A percentile compares a stretch with the other conserved stretches of the same genome.
These are phyloP conservation scores for Ceratobasidium sp. DNA, from an alignment of 1,284 basidiomycete genomes.

Conservation along the genomic window DNA sequence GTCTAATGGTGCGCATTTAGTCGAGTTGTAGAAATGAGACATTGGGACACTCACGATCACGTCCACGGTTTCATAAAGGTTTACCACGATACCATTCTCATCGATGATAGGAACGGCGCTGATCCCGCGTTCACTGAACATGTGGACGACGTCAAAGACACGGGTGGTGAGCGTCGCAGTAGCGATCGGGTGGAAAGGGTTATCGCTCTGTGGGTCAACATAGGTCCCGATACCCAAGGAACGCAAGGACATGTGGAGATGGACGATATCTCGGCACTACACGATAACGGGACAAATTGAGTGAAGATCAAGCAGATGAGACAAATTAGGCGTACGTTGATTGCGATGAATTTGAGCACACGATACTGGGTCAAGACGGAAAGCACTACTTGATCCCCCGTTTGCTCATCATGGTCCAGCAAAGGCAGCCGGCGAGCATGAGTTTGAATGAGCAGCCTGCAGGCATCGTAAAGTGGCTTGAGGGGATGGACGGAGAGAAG, in stretches of 20 bases:
- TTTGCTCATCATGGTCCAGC: slow-evolving; percentile 93
- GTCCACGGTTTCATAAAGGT: slow-evolving; percentile 99
- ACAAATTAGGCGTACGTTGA: slow-evolving; percentile 79
- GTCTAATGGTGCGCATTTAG: slow-evolving; percentile 67
- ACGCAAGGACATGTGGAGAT: slow-evolving; percentile 83
- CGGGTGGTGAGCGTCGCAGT: slow-evolving; percentile 93
- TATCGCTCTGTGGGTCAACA: slow-evolving; percentile 68
- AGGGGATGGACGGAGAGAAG: slow-evolving; percentile 90
- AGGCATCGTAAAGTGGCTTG: slow-evolving; percentile 90
- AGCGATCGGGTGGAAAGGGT: slow-evolving; percentile 89
- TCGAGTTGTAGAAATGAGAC: slow-evolving; percentile 31
- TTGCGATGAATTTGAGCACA: slow-evolving; percentile 97
- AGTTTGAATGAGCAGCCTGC: slow-evolving; percentile 91
- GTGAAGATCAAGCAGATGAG: slow-evolving; percentile 24
- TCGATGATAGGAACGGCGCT: slow-evolving; percentile 98
- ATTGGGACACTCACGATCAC: slow-evolving; percentile 82
- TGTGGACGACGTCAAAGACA: slow-evolving; percentile 98
- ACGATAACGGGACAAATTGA: slow-evolving; percentile 59
- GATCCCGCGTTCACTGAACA: slow-evolving; percentile 96
- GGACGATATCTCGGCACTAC: slow-evolving; percentile 78
- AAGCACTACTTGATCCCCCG: slow-evolving; percentile 95
- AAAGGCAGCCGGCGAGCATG: slow-evolving; percentile 95
- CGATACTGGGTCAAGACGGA: slow-evolving; percentile 98
- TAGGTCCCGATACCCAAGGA: slow-evolving; percentile 96
- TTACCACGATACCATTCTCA: slow-evolving; percentile 92